These are phyloP conservation scores for Trametes elegans DNA, from an alignment of 768 basidiomycete genomes.

Conservation along the genomic window DNA sequence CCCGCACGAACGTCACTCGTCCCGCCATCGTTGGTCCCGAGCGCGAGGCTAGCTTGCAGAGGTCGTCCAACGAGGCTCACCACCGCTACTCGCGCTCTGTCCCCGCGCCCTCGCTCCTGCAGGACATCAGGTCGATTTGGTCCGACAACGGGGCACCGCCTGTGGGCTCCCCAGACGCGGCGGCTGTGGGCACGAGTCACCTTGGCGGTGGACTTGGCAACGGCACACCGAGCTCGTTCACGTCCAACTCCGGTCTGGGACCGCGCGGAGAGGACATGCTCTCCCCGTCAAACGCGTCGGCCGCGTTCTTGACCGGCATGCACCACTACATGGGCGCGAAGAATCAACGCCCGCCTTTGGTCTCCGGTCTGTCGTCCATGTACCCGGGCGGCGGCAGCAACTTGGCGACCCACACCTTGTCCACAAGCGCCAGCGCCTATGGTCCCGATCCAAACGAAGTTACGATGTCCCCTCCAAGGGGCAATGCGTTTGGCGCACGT, in stretches of 20 bases:
- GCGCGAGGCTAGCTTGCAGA: conserved; percentile 23
- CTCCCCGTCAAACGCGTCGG: conserved; percentile 75
- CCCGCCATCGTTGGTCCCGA: conserved; percentile 22
- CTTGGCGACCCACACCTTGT: conserved; percentile 13
- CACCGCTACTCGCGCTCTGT: conserved; percentile 85
- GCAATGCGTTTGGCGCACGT: conserved; percentile 22
- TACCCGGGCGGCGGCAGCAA: conserved; percentile 14
- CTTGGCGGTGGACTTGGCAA: conserved; percentile 31
- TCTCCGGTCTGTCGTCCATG: conserved; percentile 24
- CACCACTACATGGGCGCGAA: conserved; percentile 63
- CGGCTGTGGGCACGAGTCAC: conserved; percentile 13
- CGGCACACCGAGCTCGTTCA: conserved; percentile 54
- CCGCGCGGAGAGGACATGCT: conserved; percentile 43
- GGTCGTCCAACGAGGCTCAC: conserved; percentile 33
- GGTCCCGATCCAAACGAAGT: conserved; percentile 13
- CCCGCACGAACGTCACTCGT: conserved; percentile 56
- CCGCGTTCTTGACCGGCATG: conserved; percentile 75
- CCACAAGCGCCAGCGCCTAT: conserved; percentile 16
- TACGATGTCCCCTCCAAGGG: conserved; percentile 29
- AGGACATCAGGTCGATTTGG: conserved; percentile 83
- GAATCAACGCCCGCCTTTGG: conserved; percentile 30
- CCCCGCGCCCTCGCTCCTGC: conserved; percentile 71
- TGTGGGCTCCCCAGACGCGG: conserved; percentile 38
- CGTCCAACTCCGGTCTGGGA: conserved; percentile 42
- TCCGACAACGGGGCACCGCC: conserved; percentile 42